Conservation (phyloP, 2,329 filamentous ascomycete species). For the Zymoseptoria passerinii region DNA sequence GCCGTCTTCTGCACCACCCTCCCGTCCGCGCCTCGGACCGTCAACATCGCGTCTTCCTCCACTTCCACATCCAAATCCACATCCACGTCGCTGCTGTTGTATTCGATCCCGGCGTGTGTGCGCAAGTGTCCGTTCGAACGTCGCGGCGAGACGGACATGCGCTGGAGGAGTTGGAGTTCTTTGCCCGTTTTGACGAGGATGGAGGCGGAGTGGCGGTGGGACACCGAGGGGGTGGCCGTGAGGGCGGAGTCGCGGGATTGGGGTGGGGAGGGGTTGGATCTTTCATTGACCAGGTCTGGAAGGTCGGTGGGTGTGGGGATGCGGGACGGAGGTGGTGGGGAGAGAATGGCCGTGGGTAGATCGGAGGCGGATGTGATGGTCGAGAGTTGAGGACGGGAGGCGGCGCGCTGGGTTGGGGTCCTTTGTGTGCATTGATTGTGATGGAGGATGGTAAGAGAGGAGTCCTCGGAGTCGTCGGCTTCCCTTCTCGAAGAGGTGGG, state of each 20-base stretch:
- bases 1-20: conserved; percentile 13
- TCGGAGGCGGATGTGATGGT: conserved; percentile 21
- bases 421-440: conserved; percentile 7
- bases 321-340: conserved; percentile 1
- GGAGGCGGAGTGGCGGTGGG: background rate
- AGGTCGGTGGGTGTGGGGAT: background rate
- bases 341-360: conserved; percentile 6
- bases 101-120: background rate
- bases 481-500: conserved; percentile 2
- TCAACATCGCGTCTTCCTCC: background rate
- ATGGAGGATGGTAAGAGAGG: conserved; percentile 8
- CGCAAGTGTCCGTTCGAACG: too few relatives aligned
- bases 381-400: conserved; percentile 19
- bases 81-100: background rate
- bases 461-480: background rate
- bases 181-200: background rate
- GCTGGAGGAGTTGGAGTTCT: background rate
- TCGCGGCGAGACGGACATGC: background rate
- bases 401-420: conserved; percentile 3
- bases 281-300: conserved; percentile 12
- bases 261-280: conserved; percentile 8
- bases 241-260: background rate
- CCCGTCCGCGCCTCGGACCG: background rate
- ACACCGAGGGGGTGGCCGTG: background rate
- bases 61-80: background rate